A percentile compares a stretch with the other conserved stretches of the same genome.
Evolutionary conservation across 805 yeast species (phyloP).

Genomic region (Saturnispora bothae): DNA sequence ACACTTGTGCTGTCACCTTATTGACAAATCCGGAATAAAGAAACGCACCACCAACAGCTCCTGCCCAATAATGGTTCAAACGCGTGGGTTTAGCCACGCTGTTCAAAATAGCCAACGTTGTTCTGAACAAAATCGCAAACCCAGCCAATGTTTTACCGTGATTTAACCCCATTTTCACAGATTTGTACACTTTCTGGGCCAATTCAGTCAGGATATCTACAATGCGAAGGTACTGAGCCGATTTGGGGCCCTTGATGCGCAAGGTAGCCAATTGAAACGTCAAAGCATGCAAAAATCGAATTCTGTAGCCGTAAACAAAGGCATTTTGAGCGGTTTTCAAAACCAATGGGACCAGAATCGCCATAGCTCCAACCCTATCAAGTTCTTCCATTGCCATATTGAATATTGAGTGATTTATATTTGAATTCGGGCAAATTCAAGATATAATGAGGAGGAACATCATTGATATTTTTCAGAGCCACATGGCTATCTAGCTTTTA

Average conservation of each 20-base stretch:
- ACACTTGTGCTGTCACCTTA: background rate
- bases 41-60: constrained; percentile 22
- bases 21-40: constrained; percentile 24
- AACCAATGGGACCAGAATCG: background rate
- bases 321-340: constrained; percentile 16
- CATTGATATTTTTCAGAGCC: background rate
- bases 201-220: constrained; percentile 9
- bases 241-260: background rate
- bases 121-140: constrained; percentile 24
- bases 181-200: constrained; percentile 13
- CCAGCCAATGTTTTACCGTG: constrained; percentile 26
- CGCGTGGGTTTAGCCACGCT: background rate
- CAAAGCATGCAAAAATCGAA: constrained; percentile 23
- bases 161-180: constrained; percentile 20
- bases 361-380: background rate
- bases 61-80: constrained; percentile 19
- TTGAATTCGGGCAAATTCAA: background rate
- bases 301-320: constrained; percentile 24
- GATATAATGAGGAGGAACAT: constrained; percentile 1
- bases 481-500: background rate
- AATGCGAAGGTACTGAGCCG: background rate
- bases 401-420: background rate
- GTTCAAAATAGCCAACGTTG: constrained; percentile 10
- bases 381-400: background rate
- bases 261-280: constrained; percentile 21